These are phyloP conservation scores for Diaporthe australafricana DNA, from an alignment of 2,329 filamentous ascomycete genomes.

Conservation along the genomic window DNA sequence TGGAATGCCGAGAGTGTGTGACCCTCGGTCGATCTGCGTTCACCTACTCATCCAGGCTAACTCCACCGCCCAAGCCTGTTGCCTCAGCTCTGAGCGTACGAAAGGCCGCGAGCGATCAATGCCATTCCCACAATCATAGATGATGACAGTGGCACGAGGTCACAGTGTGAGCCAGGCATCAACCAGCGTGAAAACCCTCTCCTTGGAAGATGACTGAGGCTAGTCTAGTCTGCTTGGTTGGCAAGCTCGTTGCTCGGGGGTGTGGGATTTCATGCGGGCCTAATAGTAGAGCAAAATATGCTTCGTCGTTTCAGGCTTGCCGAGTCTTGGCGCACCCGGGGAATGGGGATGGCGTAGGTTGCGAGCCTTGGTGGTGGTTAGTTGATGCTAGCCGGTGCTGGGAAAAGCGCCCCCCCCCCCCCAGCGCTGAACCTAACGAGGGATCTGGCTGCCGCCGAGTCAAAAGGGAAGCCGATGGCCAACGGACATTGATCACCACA, in stretches of 20 bases:
- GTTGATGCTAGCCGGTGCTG: background rate
- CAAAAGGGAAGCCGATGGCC: too few species aligned
- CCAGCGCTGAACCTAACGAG: too few species aligned
- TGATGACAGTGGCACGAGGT: background rate
- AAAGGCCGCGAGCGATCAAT: background rate
- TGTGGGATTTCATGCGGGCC: background rate
- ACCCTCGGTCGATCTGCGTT: background rate
- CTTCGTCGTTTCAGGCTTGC: slow-evolving; percentile 21
- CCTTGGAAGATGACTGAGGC: background rate
- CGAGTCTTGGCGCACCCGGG: slow-evolving; percentile 5
- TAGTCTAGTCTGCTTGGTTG: background rate
- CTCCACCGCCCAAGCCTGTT: background rate
- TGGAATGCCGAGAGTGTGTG: background rate
- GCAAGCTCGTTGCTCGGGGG: background rate
- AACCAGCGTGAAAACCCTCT: background rate
- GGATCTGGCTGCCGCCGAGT: too few species aligned
- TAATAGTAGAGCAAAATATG: background rate
- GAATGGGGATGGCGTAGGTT: slow-evolving; percentile 2
- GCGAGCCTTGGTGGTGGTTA: background rate
- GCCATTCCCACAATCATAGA: background rate
- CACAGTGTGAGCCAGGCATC: background rate
- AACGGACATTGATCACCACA: too few species aligned
- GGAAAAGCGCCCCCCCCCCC: too few species aligned
- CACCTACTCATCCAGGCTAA: background rate
- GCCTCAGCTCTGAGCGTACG: background rate